Percentiles rank a stretch among this genome's conserved stretches.
phyloP scores from a whole-genome alignment of 176 grass and related monocot species.

The Aechmea fasciata region DNA sequence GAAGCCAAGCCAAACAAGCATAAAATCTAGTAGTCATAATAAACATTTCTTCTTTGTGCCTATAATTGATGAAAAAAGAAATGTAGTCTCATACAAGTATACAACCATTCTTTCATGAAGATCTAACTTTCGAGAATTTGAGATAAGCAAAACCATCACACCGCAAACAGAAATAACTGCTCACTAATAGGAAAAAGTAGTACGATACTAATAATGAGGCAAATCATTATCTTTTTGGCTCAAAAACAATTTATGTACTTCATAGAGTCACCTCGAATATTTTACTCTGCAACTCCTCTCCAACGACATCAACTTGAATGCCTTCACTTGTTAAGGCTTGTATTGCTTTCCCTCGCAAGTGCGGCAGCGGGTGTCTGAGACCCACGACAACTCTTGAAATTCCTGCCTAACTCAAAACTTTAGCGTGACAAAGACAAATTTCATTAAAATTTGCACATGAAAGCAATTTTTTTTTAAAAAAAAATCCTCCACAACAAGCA shows the following conservation, averaged over 20 bases:
- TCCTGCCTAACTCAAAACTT: constrained; percentile 71
- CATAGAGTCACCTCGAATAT: constrained; percentile 44
- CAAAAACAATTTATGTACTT: background rate
- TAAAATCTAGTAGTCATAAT: too few species aligned
- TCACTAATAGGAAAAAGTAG: background rate
- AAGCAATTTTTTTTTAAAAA: background rate
- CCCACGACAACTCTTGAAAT: constrained; percentile 77
- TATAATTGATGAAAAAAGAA: too few species aligned
- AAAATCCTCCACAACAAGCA: background rate
- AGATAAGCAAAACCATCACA: background rate
- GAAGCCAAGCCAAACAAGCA: too few species aligned
- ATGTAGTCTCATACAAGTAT: too few species aligned
- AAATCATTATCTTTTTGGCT: background rate
- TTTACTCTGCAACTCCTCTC: constrained; percentile 71
- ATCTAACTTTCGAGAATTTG: background rate
- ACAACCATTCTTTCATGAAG: background rate
- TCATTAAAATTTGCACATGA: background rate
- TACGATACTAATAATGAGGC: background rate
- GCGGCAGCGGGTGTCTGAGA: constrained; percentile 68
- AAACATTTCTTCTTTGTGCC: too few species aligned
- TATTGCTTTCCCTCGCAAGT: constrained; percentile 80
- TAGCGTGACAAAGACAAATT: constrained; percentile 1
- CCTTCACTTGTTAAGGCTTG: constrained; percentile 70
- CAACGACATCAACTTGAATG: constrained; percentile 73
- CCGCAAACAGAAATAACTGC: background rate